Percentiles rank a stretch among this genome's conserved stretches.
Evolutionary conservation across 495 filamentous ascomycete genomes (phyloP).

Genomic region (Penicillium cataractarum): DNA sequence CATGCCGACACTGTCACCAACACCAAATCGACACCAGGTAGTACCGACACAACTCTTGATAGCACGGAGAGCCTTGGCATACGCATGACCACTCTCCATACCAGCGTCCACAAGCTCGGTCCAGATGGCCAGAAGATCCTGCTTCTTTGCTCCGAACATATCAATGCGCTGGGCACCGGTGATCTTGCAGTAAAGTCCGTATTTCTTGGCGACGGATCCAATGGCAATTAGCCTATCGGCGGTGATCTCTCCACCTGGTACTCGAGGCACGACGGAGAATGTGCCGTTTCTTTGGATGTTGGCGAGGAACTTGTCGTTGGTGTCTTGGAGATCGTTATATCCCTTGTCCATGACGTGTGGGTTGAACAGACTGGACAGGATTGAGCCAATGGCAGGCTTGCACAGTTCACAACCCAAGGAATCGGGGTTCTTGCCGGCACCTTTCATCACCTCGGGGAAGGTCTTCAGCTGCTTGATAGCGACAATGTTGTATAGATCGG

Average conservation of each 20-base stretch:
- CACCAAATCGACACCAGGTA: slow-evolving; percentile 92
- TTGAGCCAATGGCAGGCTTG: slow-evolving; percentile 85
- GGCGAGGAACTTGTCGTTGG: slow-evolving; percentile 89
- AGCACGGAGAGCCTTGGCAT: slow-evolving; percentile 88
- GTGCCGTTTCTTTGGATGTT: slow-evolving; percentile 97
- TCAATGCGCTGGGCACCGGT: slow-evolving; percentile 95
- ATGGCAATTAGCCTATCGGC: slow-evolving; percentile 89
- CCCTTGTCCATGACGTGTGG: slow-evolving; percentile 78
- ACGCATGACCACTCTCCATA: slow-evolving; percentile 96
- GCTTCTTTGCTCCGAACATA: slow-evolving; percentile 92
- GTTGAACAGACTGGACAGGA: slow-evolving; percentile 85
- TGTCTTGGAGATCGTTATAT: slow-evolving; percentile 84
- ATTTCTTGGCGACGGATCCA: slow-evolving; percentile 87
- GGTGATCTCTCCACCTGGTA: slow-evolving; percentile 89
- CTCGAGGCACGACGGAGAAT: slow-evolving; percentile 85
- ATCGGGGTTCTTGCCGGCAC: slow-evolving; percentile 71
- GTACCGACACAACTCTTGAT: slow-evolving; percentile 96
- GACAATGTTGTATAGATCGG: slow-evolving; percentile 89
- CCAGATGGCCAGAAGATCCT: slow-evolving; percentile 92
- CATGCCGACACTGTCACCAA: slow-evolving; percentile 97
- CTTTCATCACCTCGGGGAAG: slow-evolving; percentile 80
- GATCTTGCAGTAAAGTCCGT: slow-evolving; percentile 90
- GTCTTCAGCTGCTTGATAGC: slow-evolving; percentile 78
- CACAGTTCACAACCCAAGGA: slow-evolving; percentile 91
- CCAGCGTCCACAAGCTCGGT: slow-evolving; percentile 79